Conservation (phyloP, 768 basidiomycete genomes). For the Suillus plorans region DNA sequence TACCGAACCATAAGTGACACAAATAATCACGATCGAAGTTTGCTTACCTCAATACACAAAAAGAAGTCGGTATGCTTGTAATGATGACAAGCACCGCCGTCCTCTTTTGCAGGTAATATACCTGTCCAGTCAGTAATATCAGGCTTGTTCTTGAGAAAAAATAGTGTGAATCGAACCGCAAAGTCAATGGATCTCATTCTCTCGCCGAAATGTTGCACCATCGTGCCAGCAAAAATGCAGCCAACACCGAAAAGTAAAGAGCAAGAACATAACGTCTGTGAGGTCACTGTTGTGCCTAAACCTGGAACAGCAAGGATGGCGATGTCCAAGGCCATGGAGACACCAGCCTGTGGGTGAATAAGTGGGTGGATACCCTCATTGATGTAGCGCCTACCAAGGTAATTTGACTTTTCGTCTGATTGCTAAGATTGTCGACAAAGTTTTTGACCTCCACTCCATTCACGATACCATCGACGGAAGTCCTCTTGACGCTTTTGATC, state of each 20-base stretch:
- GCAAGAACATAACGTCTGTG: not conserved
- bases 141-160: not conserved
- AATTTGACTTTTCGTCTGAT: not conserved
- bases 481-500: not conserved
- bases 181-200: conserved; percentile 3
- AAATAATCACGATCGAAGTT: not conserved
- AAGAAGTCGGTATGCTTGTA: not conserved
- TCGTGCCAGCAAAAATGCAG: not conserved
- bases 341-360: not conserved
- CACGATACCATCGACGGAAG: not conserved
- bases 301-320: conserved; percentile 3
- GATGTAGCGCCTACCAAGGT: not conserved
- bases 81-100: not conserved
- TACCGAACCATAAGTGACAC: not conserved
- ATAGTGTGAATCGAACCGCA: not conserved
- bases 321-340: conserved; percentile 2
- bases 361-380: too few relatives aligned
- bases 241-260: conserved; percentile 2
- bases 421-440: not conserved
- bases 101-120: not conserved
- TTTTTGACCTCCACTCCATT: not conserved
- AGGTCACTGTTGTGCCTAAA: not conserved
- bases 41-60: not conserved
- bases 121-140: not conserved
- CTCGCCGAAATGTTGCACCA: conserved; percentile 1